A percentile compares a stretch with the other conserved stretches of the same genome.
Evolutionary conservation across 176 grass and related monocot genomes (phyloP).

Genomic region (Musa troglodytarum): DNA sequence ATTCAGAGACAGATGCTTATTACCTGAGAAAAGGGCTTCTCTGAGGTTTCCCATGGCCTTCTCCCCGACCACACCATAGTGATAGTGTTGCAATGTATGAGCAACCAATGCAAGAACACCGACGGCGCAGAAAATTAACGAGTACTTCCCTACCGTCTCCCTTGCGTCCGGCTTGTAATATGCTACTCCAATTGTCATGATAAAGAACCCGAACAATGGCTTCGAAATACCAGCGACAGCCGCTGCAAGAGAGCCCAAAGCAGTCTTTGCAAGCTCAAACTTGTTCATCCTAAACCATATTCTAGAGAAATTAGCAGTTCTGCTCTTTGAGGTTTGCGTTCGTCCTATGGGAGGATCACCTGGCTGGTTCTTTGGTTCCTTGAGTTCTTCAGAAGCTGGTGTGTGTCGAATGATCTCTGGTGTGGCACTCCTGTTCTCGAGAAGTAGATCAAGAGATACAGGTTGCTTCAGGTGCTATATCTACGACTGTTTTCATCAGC

Average conservation of each 20-base stretch:
- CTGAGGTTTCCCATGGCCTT: conserved; percentile 50
- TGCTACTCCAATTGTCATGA: conserved; percentile 55
- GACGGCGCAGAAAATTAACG: conserved; percentile 29
- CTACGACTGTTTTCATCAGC: background rate
- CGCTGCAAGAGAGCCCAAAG: conserved; percentile 48
- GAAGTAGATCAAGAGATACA: background rate
- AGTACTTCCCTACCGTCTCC: conserved; percentile 37
- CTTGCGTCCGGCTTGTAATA: conserved; percentile 35
- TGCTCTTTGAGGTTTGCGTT: conserved; percentile 16
- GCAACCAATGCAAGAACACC: conserved; percentile 40
- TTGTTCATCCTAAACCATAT: conserved; percentile 46
- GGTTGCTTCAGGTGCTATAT: background rate
- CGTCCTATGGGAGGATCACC: conserved; percentile 1
- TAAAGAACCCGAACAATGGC: conserved; percentile 50
- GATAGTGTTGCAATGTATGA: conserved; percentile 50
- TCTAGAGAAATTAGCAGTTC: conserved; percentile 37
- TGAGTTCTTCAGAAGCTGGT: background rate
- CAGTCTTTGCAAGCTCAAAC: conserved; percentile 41
- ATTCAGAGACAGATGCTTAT: background rate
- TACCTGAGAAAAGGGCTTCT: conserved; percentile 59
- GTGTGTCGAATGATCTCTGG: background rate
- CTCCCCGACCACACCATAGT: conserved; percentile 53
- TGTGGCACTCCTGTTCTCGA: background rate
- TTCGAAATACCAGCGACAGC: conserved; percentile 55
- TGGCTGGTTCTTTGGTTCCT: background rate